Percentiles rank a stretch among this genome's conserved stretches.
Conservation (phyloP, 2,329 filamentous ascomycete genomes). For the Balansia obtecta region DNA sequence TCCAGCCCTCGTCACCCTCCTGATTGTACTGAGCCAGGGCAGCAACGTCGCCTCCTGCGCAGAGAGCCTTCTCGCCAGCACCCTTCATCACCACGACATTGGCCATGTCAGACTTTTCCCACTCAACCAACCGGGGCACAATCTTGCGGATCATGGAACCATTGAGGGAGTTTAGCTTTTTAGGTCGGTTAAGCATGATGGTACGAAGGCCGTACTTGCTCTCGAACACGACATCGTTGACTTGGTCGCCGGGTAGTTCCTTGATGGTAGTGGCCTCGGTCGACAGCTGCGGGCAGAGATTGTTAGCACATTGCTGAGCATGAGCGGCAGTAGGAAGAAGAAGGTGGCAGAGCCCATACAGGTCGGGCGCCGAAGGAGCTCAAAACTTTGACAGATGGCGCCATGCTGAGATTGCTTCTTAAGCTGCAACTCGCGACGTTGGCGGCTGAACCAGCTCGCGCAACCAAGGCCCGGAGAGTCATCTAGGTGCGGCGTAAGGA, state of each 20-base stretch:
- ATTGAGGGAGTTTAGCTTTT: conserved; percentile 85
- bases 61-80: conserved; percentile 72
- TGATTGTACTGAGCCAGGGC: conserved; percentile 64
- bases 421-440: conserved; percentile 30
- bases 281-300: conserved; percentile 18
- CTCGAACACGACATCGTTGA: conserved; percentile 87
- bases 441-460: conserved; percentile 41
- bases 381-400: conserved; percentile 64
- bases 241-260: conserved; percentile 55
- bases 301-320: neutral
- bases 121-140: conserved; percentile 76
- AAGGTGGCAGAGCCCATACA: conserved; percentile 9
- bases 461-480: conserved; percentile 42
- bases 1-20: conserved; percentile 54
- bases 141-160: conserved; percentile 95
- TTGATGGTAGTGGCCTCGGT: conserved; percentile 28
- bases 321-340: neutral
- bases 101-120: conserved; percentile 88
- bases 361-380: conserved; percentile 34
- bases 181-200: conserved; percentile 86
- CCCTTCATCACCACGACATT: conserved; percentile 91
- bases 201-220: conserved; percentile 80
- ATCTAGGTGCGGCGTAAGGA: conserved; percentile 24
- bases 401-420: conserved; percentile 48
- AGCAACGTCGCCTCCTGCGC: conserved; percentile 84